Base-by-base conservation (phyloP, 805 yeast genomes). In the Candida taoyuanica region DNA sequence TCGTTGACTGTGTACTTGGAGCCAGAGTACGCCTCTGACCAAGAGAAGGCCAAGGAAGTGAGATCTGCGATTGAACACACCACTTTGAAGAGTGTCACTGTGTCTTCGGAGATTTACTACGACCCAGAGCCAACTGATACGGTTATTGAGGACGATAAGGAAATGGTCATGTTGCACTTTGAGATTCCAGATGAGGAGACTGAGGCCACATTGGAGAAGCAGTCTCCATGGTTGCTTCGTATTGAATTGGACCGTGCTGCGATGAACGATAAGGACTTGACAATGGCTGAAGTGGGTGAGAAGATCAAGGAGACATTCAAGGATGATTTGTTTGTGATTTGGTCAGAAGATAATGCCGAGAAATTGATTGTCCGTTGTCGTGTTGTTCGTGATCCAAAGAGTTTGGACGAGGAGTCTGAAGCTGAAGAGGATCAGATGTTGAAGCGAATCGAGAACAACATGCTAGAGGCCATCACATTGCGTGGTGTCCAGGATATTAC, bases 261-360 rank as follows among this genome's bases (percentile, higher is more conserved):
- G 67, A 89, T 93, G 97, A 82, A 91, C 57, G 98, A 93, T 69
- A 88, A 93, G 64, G 96, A 93, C 64, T 75, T 93, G 60, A 86
- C 96, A 5, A 93, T 94, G 97, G 85, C 94, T 49, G 96, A 93
- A 68, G 98, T 93, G 40, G 97, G 98, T 19, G 94, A 88, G 53
- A 88, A 83, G 70, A 93, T 93, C 44, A 82, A 88, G 48, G 89
- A 85, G 58, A 82, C 85, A 47, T 93, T 93, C 63, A 94, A 89
- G 38, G 95, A 88, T 53, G 98, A 93, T 65, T 68, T 93, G 66
- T 93, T 91, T 56, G 96, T 93, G 29, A 93, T 93, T 57, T 93
- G 98, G 98, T 87, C 97, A 33, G 98, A 94, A 72, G 99, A 93
- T 70, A 91, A 93, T 56, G 96, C 97, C 31, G 97, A 91, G 50